Evolutionary conservation across 1,139 yeast species (phyloP), one percentile per base, ranked within the genome.

Genomic region (Blastobotrys illinoisensis): DNA sequence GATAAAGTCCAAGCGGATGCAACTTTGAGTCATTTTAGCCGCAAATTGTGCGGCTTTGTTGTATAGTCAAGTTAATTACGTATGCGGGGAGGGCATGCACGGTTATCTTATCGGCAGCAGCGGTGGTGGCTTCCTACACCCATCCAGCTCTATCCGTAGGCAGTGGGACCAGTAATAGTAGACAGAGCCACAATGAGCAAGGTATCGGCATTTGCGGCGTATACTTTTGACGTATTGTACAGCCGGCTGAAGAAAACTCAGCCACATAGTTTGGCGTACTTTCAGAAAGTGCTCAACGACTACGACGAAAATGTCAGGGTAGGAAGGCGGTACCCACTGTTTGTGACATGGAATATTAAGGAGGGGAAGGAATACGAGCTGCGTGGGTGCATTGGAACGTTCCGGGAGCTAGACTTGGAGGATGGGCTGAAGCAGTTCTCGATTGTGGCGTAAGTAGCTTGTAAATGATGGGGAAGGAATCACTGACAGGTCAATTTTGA

Each of bases 331-430:
- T 59, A 50, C 48, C 95, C 97, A 0, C 70, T 93, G 43, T 93
- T 93, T 71, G 85, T 93, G 36, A 91, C 98, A 0, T 93, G 97
- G 96, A 83, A 85, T 66, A 46, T 48, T 3, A 23, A 54, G 21
- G 69, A 61, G 7, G 61, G 58, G 14, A 57, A 60, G 13, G 66
- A 64, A 0, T 70, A 76, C 54, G 72, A 75, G 16, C 74, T 93
- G 50, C 76, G 98, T 52, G 99, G 99, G 0, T 93, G 99, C 66
- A 93, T 93, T 55, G 99, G 99, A 0, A 91, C 97, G 0, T 91
- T 93, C 67, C 70, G 72, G 14, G 64, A 74, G 1, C 54, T 71
- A 51, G 73, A 75, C 0, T 64, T 88, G 9, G 83, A 78, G 24
- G 55, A 66, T 0, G 97, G 95, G 0, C 78, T 90, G 1, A 67